These are phyloP conservation scores for Penicillium longicatenatum DNA, from an alignment of 495 filamentous ascomycete species.

Conservation along the genomic window DNA sequence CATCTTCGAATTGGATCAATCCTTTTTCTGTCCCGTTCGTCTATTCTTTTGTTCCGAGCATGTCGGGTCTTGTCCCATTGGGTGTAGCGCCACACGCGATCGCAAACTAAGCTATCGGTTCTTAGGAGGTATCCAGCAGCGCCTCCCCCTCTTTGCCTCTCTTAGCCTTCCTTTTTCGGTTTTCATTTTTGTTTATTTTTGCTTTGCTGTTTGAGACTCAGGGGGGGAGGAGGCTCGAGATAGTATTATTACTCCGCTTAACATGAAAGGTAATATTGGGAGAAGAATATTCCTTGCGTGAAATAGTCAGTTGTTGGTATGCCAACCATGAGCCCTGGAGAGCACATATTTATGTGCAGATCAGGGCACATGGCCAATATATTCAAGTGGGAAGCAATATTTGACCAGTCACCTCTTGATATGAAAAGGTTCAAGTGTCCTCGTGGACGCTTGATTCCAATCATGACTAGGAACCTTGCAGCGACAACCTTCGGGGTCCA, in stretches of 20 bases:
- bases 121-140: conserved; percentile 7
- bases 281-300: neutral
- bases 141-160: conserved; percentile 3
- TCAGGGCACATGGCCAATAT: conserved; percentile 19
- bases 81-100: conserved; percentile 17
- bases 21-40: neutral
- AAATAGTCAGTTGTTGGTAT: neutral
- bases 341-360: conserved; percentile 14
- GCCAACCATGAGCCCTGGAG: conserved; percentile 4
- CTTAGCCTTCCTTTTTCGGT: neutral
- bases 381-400: conserved; percentile 8
- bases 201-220: neutral
- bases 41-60: neutral
- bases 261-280: neutral
- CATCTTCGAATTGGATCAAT: neutral
- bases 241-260: neutral
- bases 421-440: conserved; percentile 15
- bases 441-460: conserved; percentile 31
- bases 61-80: conserved; percentile 1
- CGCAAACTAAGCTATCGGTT: conserved; percentile 20
- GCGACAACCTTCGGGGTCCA: conserved; percentile 14
- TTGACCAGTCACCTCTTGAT: conserved; percentile 14
- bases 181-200: neutral
- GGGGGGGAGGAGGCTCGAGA: neutral
- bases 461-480: conserved; percentile 34